phyloP scores from a whole-genome alignment of 805 yeast species.

The Lipomyces yamanashiensis region DNA sequence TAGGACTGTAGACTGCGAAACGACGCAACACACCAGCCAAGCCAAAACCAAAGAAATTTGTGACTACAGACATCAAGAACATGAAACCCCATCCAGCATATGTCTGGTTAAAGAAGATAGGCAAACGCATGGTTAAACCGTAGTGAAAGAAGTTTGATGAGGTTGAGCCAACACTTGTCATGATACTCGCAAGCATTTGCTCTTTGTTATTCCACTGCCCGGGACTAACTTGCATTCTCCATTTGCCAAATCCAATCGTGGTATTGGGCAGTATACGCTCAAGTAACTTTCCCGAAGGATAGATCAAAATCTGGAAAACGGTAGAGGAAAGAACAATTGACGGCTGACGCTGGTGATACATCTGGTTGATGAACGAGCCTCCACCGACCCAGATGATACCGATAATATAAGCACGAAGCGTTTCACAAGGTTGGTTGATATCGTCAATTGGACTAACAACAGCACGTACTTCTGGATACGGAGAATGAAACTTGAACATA shows the following conservation, averaged over 20 bases:
- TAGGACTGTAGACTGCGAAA: slow-evolving; percentile 64
- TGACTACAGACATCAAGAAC: slow-evolving; percentile 16
- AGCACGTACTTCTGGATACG: slow-evolving; percentile 55
- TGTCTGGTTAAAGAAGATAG: slow-evolving; percentile 15
- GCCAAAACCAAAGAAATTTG: slow-evolving; percentile 70
- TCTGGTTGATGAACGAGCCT: slow-evolving; percentile 62
- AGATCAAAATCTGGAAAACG: slow-evolving; percentile 63
- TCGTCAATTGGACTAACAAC: slow-evolving; percentile 49
- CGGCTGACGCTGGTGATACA: slow-evolving; percentile 63
- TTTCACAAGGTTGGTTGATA: slow-evolving; percentile 52
- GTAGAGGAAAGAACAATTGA: slow-evolving; percentile 54
- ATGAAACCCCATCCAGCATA: slow-evolving; percentile 25
- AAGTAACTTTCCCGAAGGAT: slow-evolving; percentile 59
- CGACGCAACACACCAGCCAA: slow-evolving; percentile 66
- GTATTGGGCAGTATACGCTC: slow-evolving; percentile 53
- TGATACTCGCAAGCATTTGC: slow-evolving; percentile 63
- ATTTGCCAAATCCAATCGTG: slow-evolving; percentile 55
- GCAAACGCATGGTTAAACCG: slow-evolving; percentile 46
- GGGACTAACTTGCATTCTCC: slow-evolving; percentile 55
- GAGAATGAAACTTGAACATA: slow-evolving; percentile 29
- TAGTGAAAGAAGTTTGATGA: slow-evolving; percentile 50
- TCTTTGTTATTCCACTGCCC: slow-evolving; percentile 70
- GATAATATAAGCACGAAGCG: slow-evolving; percentile 57
- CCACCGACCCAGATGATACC: slow-evolving; percentile 58
- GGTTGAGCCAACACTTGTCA: slow-evolving; percentile 34